These are phyloP conservation scores for Xylaria castorea DNA, from an alignment of 495 filamentous ascomycete species.

Conservation along the genomic window DNA sequence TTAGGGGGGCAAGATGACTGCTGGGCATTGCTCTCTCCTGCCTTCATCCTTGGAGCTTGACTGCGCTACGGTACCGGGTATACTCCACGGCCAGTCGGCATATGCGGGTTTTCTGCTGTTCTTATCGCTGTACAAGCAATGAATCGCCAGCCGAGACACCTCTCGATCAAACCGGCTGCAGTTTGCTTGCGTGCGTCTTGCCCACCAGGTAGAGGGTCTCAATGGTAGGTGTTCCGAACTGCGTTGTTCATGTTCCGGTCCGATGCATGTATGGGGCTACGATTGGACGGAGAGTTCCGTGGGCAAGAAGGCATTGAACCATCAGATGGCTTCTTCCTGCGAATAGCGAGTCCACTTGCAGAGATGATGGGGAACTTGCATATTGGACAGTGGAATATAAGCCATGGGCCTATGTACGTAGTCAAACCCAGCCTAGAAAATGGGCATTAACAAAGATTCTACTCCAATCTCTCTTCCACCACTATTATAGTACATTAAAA, in stretches of 20 bases:
- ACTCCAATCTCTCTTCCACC: not conserved
- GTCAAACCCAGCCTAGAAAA: too few species aligned
- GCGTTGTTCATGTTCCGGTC: not conserved
- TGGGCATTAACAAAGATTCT: not conserved
- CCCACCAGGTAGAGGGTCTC: not conserved
- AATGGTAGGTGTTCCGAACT: not conserved
- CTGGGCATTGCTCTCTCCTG: not conserved
- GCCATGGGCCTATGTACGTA: not conserved
- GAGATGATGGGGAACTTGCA: not conserved
- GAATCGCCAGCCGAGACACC: not conserved
- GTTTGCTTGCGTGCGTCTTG: constrained; percentile 7
- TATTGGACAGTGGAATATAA: not conserved
- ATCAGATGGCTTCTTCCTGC: not conserved
- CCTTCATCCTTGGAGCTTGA: constrained; percentile 6
- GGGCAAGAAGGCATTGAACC: not conserved
- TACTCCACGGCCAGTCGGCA: not conserved
- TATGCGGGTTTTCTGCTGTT: constrained; percentile 1
- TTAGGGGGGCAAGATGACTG: not conserved
- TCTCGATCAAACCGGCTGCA: not conserved
- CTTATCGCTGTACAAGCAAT: not conserved
- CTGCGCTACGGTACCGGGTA: not conserved
- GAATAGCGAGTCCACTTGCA: not conserved
- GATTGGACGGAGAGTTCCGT: constrained; percentile 3
- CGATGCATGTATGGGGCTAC: not conserved
- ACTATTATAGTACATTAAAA: not conserved